Evolutionary conservation across 2,329 filamentous ascomycete species (phyloP).

Genomic region (Ophiocordyceps sinensis): DNA sequence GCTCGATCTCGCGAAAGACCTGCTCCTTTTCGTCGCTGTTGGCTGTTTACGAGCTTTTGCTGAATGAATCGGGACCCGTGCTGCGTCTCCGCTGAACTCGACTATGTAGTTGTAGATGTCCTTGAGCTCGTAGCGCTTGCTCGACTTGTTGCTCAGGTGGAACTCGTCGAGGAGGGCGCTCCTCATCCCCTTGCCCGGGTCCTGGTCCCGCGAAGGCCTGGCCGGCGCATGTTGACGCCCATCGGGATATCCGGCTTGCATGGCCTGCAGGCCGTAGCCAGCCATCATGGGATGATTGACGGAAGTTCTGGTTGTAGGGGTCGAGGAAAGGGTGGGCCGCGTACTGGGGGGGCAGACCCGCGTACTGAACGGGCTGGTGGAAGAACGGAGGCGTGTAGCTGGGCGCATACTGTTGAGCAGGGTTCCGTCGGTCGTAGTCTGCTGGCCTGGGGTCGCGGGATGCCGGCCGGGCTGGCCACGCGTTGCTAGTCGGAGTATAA

Average conservation of each 20-base stretch:
- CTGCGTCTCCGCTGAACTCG: slow-evolving; percentile 91
- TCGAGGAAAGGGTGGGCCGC: slow-evolving; percentile 18
- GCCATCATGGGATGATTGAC: slow-evolving; percentile 21
- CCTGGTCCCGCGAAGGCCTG: slow-evolving; percentile 36
- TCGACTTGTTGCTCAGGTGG: slow-evolving; percentile 57
- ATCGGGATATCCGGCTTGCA: slow-evolving; percentile 16
- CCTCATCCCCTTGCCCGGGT: slow-evolving; percentile 45
- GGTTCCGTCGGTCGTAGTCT: slow-evolving; percentile 24
- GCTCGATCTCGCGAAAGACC: slow-evolving; percentile 74
- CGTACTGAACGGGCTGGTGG: slow-evolving; percentile 14
- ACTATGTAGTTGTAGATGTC: slow-evolving; percentile 81
- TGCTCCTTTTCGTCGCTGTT: slow-evolving; percentile 93
- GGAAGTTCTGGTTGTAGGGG: slow-evolving; percentile 20
- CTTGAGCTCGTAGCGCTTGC: slow-evolving; percentile 65
- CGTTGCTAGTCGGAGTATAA: slow-evolving; percentile 18
- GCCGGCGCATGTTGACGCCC: slow-evolving; percentile 12
- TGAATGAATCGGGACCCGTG: slow-evolving; percentile 94
- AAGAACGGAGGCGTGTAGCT: slow-evolving; percentile 17
- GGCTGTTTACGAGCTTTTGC: slow-evolving; percentile 74
- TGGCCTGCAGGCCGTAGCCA: slow-evolving; percentile 17
- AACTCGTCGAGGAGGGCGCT: slow-evolving; percentile 72
- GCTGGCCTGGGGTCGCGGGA: slow-evolving; percentile 18
- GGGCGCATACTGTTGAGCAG: slow-evolving; percentile 16
- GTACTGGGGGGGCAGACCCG: slow-evolving; percentile 19
- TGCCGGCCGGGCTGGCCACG: slow-evolving; percentile 22